Base-by-base conservation (phyloP, 495 filamentous ascomycete species). In the Talaromyces proteolyticus region DNA sequence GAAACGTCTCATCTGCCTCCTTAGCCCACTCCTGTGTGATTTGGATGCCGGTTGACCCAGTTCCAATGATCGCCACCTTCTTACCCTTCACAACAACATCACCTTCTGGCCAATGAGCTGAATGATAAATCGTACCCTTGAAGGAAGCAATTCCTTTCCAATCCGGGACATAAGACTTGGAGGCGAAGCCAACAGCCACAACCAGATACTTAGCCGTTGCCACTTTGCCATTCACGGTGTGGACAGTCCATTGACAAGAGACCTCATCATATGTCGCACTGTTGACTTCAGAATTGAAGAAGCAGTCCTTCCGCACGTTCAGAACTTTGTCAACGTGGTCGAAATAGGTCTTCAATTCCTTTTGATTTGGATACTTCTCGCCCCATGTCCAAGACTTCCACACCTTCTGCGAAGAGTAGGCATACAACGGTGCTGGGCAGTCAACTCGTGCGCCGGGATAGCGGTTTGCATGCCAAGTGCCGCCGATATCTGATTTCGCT, bases 401-500 rank as follows among this genome's bases (percentile, higher is more conserved):
- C 19, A 77, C 65, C 24, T 77, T 70, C 19, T 72, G 70, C 21
- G 68, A 67, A 19, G 69, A 70, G 49, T 72, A 74, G 54, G 80
- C 63, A 55, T 81, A 81, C 12, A 68, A 57, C 1, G 75, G 76
- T 11, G 76, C 64, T 24, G 72, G 63, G 2, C 68, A 65, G 55
- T 81, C 78, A 8, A 81, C 75, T 2, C 71, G 59, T 8, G 57
- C 57, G 18, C 62, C 59, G 4, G 78, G 78, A 50, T 81, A 82
- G 18, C 68, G 54, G 52, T 78, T 81, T 73, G 70, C 74, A 44
- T 70, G 56, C 77, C 77, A 79, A n/a, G 69, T 65, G 6, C 78
- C 78, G 2, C 77, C 78, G 43, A 74, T 63, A 42, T 65, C 65
- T 12, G 55, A 52, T 16, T 72, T 76, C 1, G 73, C 66, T 45